Base-by-base conservation (phyloP, 192 early-diverging fungal species). In the Jimgerdemannia lactiflua region DNA sequence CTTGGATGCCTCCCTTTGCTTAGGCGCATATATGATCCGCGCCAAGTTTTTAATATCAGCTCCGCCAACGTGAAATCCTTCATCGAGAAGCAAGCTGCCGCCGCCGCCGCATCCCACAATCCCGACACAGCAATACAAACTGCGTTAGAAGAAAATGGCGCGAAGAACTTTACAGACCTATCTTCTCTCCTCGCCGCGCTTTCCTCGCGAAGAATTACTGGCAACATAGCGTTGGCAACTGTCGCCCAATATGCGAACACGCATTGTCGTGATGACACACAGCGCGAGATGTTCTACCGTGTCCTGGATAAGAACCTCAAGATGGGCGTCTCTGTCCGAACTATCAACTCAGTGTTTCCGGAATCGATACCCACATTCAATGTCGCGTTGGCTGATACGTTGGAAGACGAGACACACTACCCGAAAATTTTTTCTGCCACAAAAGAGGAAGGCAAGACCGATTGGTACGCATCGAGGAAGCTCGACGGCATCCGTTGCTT, bases 401-500 rank as follows among this genome's bases (percentile, higher is more conserved):
- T 69, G 19, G 41, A 49, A 7, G 65, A 49, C 1, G 70, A 20
- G 39, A 3, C 67, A 17, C 39, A 71, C n/a, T 20, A 3, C 18
- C 17, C 42, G n/a, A 18, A 18, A 68, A 39, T 68, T 14, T 19
- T 39, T 18, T 74, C 54, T 42, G 7, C 64, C 17, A 3, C 65
- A 43, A 39, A 42, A 9, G 41, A 42, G 39, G 64, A 40, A 20
- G 64, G 59, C 0, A 14, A 10, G 67, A 41, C 29, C 19, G 18
- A 65, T 44, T 88, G 83, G 85, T 84, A 78, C 65, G 84, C 73
- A 3, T 88, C 87, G 4, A 54, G 84, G 65, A 88, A 88, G 69
- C 19, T 86, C 71, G 87, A 88, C 43, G 87, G 87, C 1, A 80
- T 88, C 4, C 80, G 87, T 4, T 88, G 87, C 67, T 29, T 88